These are phyloP conservation scores for Epicoccum nigrum DNA, from an alignment of 2,329 filamentous ascomycete genomes.

Conservation along the genomic window DNA sequence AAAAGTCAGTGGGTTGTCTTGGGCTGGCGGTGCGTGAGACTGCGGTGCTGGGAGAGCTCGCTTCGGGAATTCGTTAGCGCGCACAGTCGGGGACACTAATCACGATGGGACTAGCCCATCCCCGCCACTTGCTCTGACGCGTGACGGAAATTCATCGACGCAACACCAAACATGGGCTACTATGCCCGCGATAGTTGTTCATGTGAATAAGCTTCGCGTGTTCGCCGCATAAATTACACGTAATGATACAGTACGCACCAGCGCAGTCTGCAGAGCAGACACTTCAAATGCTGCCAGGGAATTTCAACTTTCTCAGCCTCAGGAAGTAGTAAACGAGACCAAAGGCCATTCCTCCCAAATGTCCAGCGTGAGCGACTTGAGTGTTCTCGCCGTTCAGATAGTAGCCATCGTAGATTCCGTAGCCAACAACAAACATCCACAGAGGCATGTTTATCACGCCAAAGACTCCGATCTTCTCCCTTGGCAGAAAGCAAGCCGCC, in stretches of 20 bases:
- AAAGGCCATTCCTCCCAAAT: constrained; percentile 53
- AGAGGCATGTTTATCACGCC: constrained; percentile 51
- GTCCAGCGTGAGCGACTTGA: constrained; percentile 50
- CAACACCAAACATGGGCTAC: too few species aligned
- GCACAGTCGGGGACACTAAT: not conserved
- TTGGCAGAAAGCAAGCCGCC: constrained; percentile 49
- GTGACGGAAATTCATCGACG: too few species aligned
- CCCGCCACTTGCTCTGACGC: not conserved
- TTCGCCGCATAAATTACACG: too few species aligned
- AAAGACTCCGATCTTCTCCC: constrained; percentile 40
- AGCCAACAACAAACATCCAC: constrained; percentile 45
- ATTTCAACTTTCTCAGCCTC: constrained; percentile 4
- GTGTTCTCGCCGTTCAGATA: constrained; percentile 40
- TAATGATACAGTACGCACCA: too few species aligned
- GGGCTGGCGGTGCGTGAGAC: constrained; percentile 22
- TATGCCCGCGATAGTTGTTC: too few species aligned
- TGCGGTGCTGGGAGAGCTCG: not conserved
- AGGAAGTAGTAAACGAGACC: constrained; percentile 43
- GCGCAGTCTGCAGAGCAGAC: too few species aligned
- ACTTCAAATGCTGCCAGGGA: constrained; percentile 9
- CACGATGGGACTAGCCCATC: not conserved
- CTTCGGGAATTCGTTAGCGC: constrained; percentile 4
- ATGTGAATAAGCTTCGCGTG: too few species aligned
- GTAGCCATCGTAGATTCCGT: constrained; percentile 49
- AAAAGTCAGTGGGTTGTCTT: constrained; percentile 44